Percentiles rank a stretch among this genome's conserved stretches.
Conservation (phyloP, 345 rosid species). For the Lumnitzera racemosa region DNA sequence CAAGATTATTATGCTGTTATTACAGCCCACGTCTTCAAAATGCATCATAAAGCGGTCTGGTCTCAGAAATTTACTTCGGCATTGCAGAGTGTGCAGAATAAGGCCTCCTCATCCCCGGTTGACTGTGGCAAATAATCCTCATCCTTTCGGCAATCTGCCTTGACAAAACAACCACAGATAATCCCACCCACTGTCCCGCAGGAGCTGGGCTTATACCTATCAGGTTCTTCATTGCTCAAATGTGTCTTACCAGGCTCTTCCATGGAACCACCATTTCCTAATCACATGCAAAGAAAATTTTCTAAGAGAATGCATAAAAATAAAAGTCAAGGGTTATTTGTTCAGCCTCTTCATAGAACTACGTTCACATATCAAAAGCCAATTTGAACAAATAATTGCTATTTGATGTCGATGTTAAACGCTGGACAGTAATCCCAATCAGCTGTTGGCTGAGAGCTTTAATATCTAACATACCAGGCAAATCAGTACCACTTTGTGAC, state of each 20-base stretch:
- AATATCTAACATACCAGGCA: constrained; percentile 29
- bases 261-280: constrained; percentile 41
- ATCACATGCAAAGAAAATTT: constrained; percentile 8
- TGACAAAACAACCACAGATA: constrained; percentile 55
- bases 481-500: constrained; percentile 41
- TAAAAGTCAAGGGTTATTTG: neutral
- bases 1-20: too few species aligned
- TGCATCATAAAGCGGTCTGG: neutral
- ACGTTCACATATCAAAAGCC: too few species aligned
- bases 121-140: constrained; percentile 33
- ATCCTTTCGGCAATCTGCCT: constrained; percentile 69
- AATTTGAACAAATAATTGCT: too few species aligned
- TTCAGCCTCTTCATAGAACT: neutral
- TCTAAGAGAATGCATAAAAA: neutral
- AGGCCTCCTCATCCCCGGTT: constrained; percentile 57
- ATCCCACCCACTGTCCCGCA: constrained; percentile 41
- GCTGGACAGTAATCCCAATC: too few species aligned
- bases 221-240: constrained; percentile 28
- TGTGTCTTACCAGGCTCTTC: constrained; percentile 46
- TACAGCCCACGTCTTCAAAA: neutral
- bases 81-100: constrained; percentile 89
- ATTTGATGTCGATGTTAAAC: too few species aligned
- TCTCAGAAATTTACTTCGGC: constrained; percentile 52
- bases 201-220: constrained; percentile 35
- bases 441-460: neutral